Base-by-base conservation (phyloP, 1,139 yeast genomes). In the Yamadazyma sp. region DNA sequence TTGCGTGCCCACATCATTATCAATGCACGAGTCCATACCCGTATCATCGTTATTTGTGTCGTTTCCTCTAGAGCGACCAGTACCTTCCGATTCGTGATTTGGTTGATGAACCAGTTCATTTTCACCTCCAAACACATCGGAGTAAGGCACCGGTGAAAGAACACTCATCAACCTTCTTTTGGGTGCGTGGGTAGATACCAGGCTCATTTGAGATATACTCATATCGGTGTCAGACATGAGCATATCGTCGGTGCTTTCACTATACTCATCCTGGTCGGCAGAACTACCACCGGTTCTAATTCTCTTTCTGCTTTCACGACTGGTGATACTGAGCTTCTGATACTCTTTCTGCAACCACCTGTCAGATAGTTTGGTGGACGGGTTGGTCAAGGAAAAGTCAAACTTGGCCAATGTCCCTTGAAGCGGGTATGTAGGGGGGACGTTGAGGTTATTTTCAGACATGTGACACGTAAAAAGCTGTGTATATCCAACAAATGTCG, bases 171-270 rank as follows among this genome's bases (percentile, higher is more conserved):
- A 43, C 34, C 76, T 56, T 41, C 74, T 55, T 36, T 70, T 70
- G 1, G 74, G 68, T 6, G 74, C 74, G 42, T 67, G 75, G 25
- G 52, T 43, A 7, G 59, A 53, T 31, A 51, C 51, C 30, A 60
- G 54, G 10, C 64, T 56, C 7, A 54, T 44, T 40, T 56, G 61
- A 9, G 44, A 28, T 35, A 61, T 50, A 42, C 53, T 56, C 25
- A 54, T 51, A 28, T 70, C 74, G 11, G 62, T 56, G 45, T 67
- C 74, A 6, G 71, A 61, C 21, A 62, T 51, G 22, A 54, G 42
- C 67, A 67, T 59, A 23, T 69, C 74, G 34, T 70, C 74, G 32
- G 61, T 56, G 2, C 64, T 54, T n/a, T 59, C 64, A 13, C 22
- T 31, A 18, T 18, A 34, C 5, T 36, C 43, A 11, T 34, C 32